phyloP scores from a whole-genome alignment of 768 basidiomycete genomes.

The Panus rudis region DNA sequence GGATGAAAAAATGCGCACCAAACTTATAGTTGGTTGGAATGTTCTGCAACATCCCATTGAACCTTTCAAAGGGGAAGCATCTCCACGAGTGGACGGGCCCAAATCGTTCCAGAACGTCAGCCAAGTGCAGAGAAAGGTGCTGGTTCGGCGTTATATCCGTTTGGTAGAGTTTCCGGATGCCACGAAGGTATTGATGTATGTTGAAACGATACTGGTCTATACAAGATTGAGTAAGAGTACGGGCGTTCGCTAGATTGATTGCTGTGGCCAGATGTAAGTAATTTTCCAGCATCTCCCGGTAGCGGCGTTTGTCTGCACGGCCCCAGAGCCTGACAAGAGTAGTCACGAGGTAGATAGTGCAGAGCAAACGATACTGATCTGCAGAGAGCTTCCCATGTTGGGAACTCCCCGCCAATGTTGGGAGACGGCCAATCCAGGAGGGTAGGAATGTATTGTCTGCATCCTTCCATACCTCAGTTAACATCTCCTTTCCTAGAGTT shows the following conservation, averaged over 20 bases:
- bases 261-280: conserved; percentile 2
- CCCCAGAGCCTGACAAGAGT: conserved; percentile 20
- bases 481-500: background rate
- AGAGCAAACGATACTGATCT: conserved; percentile 15
- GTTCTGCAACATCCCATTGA: conserved; percentile 14
- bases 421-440: conserved; percentile 17
- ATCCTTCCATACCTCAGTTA: conserved; percentile 9
- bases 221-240: background rate
- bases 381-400: conserved; percentile 18
- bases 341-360: conserved; percentile 14
- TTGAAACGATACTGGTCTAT: background rate
- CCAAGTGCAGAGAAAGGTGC: conserved; percentile 1
- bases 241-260: background rate
- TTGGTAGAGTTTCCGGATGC: background rate
- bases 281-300: conserved; percentile 2
- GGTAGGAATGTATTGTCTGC: conserved; percentile 15
- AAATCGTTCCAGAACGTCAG: background rate
- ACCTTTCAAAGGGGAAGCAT: conserved; percentile 2
- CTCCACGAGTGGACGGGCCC: conserved; percentile 4
- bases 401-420: conserved; percentile 11
- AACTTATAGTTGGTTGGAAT: conserved; percentile 18
- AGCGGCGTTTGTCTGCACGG: background rate
- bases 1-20: conserved; percentile 7
- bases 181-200: background rate
- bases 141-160: conserved; percentile 1